Base-by-base conservation (phyloP, 169 alveolate genomes). In the Plasmodium vinckei region DNA sequence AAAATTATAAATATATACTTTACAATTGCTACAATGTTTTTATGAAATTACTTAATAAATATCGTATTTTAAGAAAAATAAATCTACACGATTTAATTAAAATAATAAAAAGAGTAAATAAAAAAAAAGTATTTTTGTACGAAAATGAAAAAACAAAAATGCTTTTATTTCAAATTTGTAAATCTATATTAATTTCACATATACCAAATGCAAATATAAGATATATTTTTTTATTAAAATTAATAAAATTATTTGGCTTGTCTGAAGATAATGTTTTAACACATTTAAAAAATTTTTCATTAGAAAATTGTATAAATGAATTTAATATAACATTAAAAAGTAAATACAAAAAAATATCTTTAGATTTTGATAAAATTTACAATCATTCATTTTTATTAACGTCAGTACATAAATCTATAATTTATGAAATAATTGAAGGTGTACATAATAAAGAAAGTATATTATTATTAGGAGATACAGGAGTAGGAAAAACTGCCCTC, bases 401-500 rank as follows among this genome's bases (percentile, higher is more conserved):
- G 60, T 61, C 94, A 23, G 88, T 94, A 12, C 98, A 97, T 87
- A 87, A 89, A 46, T 94, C 96, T 33, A 84, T 97, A 49, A 59
- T 97, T 71, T 95, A 93, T 88, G 96, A 96, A 87, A 75, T 97
- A 23, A 92, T 89, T 59, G 91, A 92, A 17, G 90, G 97, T 10
- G 92, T 96, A 53, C 70, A 87, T 51, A 93, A 95, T 88, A 95
- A 96, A 59, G 99, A 98, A 91, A 98, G 99, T 15, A 97, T 98
- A 53, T 92, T 99, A 73, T 91, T 99, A 53, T 98, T 98, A 57
- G 99, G 99, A 10, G 99, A 99, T 88, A 98, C 99, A 0, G 99
- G 99, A 3, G 97, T 99, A 9, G 99, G 99, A 23, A 98, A 98
- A 91, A 98, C 99, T 1, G 96, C 99, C 25, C 93, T 97, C 23